A percentile compares a stretch with the other conserved stretches of the same genome.
phyloP scores from a whole-genome alignment of 352 stramenopile genomes.

The Pythium sp. region DNA sequence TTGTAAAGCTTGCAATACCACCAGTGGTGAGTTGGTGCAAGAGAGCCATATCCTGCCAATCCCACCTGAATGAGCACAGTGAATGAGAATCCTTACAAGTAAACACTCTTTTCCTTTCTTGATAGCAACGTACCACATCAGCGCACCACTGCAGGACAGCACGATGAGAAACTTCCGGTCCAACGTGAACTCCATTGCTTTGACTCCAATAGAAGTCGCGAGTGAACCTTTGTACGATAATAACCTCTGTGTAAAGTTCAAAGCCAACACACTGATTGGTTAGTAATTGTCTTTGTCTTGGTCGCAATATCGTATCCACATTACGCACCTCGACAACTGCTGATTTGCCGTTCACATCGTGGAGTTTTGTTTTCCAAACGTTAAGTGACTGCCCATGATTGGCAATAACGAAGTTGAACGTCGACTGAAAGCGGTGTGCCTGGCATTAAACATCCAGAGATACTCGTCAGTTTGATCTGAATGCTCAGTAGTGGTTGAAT shows the following conservation, averaged over 20 bases:
- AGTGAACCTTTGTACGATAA: not conserved
- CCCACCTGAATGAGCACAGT: slow-evolving; percentile 28
- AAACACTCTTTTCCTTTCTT: not conserved
- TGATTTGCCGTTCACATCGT: not conserved
- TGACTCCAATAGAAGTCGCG: not conserved
- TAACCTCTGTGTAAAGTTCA: slow-evolving; percentile 4
- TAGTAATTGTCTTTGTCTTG: not conserved
- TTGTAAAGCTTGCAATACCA: slow-evolving; percentile 23
- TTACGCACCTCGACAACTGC: slow-evolving; percentile 9
- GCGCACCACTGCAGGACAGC: slow-evolving; percentile 17
- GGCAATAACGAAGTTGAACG: slow-evolving; percentile 13
- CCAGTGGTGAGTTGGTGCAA: slow-evolving; percentile 17
- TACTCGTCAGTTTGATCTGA: not conserved
- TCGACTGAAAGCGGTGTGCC: slow-evolving; percentile 17
- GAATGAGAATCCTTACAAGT: not conserved
- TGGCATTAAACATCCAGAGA: not conserved
- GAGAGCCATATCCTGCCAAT: slow-evolving; percentile 30
- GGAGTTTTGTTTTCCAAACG: slow-evolving; percentile 7
- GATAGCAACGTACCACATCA: slow-evolving; percentile 26
- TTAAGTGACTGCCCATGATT: slow-evolving; percentile 16
- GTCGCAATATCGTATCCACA: too few species aligned
- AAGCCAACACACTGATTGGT: not conserved
- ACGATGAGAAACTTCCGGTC: slow-evolving; percentile 7
- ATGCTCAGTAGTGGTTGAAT: not conserved
- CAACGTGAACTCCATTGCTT: slow-evolving; percentile 10